Evolutionary conservation across 371 early-diverging fungal genomes (phyloP).

Genomic region (Mortierella sp.): DNA sequence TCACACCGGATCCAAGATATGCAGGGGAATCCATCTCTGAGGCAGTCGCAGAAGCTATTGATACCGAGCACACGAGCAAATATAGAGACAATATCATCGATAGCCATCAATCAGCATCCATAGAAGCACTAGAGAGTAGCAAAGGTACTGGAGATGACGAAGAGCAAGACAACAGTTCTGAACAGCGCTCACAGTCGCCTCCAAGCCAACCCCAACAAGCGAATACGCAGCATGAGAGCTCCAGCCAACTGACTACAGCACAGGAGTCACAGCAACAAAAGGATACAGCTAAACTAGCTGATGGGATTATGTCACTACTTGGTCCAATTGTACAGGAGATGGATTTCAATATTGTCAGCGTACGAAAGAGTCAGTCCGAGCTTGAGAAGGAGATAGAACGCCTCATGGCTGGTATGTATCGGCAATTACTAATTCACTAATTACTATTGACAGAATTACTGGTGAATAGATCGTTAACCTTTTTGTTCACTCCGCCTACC

Average conservation of each 20-base stretch:
- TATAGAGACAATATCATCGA: neutral
- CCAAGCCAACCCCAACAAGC: neutral
- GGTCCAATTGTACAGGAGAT: constrained; percentile 66
- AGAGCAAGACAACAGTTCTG: too few relatives aligned
- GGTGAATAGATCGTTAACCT: neutral
- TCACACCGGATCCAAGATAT: constrained; percentile 35
- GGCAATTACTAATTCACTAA: neutral
- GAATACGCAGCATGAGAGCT: neutral
- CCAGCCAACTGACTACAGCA: neutral
- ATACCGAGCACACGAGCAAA: neutral
- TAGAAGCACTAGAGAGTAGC: too few relatives aligned
- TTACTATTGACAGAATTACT: neutral
- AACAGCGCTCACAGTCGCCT: neutral
- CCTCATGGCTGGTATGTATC: constrained; percentile 63
- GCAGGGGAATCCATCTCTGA: constrained; percentile 23
- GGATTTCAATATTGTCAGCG: constrained; percentile 65
- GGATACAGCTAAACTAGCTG: constrained; percentile 37
- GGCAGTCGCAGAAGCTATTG: constrained; percentile 36
- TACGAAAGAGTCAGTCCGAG: constrained; percentile 66
- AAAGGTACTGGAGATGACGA: neutral
- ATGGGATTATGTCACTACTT: constrained; percentile 62
- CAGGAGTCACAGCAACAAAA: constrained; percentile 18
- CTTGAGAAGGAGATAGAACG: constrained; percentile 71
- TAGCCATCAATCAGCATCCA: neutral
- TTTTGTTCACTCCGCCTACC: neutral